Base-by-base conservation (phyloP, 306 rosid species). In the Trifolium repens region DNA sequence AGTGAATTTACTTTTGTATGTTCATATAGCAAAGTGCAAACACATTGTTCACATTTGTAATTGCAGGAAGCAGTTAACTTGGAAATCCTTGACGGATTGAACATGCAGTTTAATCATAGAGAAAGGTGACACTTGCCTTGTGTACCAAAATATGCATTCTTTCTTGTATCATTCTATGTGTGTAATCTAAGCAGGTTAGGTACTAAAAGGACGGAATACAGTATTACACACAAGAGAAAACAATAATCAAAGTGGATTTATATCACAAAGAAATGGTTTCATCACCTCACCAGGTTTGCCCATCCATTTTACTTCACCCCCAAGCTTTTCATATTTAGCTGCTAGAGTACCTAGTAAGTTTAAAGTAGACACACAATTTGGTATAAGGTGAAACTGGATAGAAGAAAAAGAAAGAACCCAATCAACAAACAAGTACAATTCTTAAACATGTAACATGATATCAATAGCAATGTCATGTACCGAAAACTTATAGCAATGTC, bases 241-340 rank as follows among this genome's bases (percentile, higher is more conserved):
- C 46, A 75, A 55, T 7, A 35, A 65, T 12, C 15, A 69, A 19
- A 72, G 68, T 24, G 26, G 58, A 27, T 47, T 50, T 55, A 70
- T 13, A 32, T 71, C 26, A 39, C 19, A 8, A 14, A 61, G 47
- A 70, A 60, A 67, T 44, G 27, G 73, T 13, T 72, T 13, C 27
- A 69, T 82, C 71, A 94, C 97, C 97, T 91, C 86, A 54, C 84
- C 90, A 76, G 98, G 98, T 81, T 91, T 94, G 85, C 98, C 97
- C 98, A 94, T 94, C 96, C 97, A 94, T 81, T 90, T 89, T 44
- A 94, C 98, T 87, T 91, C 96, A 79, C 98, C 98, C 37, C 94
- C 94, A 22, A 94, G 93, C 86, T 90, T 83, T 84, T 90, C 97
- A 82, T 89, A 94, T 73, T 89, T 94, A 75, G 89, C 90, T 54